Evolutionary conservation across 2,329 filamentous ascomycete genomes (phyloP).

Genomic region (Parastagonospora nodorum): DNA sequence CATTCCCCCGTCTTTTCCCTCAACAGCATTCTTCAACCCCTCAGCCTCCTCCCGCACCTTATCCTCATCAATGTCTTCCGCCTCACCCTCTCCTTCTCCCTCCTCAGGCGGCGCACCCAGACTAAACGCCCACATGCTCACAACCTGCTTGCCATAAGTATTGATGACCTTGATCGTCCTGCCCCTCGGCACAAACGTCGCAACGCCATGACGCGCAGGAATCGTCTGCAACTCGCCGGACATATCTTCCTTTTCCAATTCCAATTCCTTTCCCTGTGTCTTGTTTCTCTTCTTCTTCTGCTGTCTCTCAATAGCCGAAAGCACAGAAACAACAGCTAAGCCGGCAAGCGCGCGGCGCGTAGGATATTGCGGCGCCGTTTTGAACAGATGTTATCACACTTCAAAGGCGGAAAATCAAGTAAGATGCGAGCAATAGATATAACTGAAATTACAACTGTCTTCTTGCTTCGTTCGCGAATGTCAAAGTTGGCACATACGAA

Average conservation of each 20-base stretch:
- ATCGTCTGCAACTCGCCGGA: constrained; percentile 52
- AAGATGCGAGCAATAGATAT: too few relatives aligned
- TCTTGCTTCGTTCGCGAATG: not conserved
- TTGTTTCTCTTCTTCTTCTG: constrained; percentile 31
- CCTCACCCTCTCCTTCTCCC: constrained; percentile 30
- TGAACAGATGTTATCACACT: constrained; percentile 9
- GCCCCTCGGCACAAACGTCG: constrained; percentile 56
- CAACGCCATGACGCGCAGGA: constrained; percentile 55
- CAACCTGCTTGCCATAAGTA: constrained; percentile 56
- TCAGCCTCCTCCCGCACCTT: constrained; percentile 32
- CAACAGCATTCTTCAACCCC: constrained; percentile 25
- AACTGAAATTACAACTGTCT: too few relatives aligned
- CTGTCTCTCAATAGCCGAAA: constrained; percentile 41
- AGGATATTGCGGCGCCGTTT: constrained; percentile 37
- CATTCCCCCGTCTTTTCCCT: constrained; percentile 12
- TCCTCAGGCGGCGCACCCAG: constrained; percentile 52
- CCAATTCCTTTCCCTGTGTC: constrained; percentile 7
- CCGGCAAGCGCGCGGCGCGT: constrained; percentile 43
- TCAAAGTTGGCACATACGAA: constrained; percentile 8
- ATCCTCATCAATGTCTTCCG: constrained; percentile 28
- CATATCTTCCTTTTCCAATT: constrained; percentile 38
- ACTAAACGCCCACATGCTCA: constrained; percentile 57
- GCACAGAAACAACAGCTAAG: constrained; percentile 39
- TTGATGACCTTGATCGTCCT: constrained; percentile 57
- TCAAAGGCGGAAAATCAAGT: too few relatives aligned